Percentiles rank a stretch among this genome's conserved stretches.
phyloP scores from a whole-genome alignment of 2,329 filamentous ascomycete genomes.

The Phyllosticta citribraziliensis region DNA sequence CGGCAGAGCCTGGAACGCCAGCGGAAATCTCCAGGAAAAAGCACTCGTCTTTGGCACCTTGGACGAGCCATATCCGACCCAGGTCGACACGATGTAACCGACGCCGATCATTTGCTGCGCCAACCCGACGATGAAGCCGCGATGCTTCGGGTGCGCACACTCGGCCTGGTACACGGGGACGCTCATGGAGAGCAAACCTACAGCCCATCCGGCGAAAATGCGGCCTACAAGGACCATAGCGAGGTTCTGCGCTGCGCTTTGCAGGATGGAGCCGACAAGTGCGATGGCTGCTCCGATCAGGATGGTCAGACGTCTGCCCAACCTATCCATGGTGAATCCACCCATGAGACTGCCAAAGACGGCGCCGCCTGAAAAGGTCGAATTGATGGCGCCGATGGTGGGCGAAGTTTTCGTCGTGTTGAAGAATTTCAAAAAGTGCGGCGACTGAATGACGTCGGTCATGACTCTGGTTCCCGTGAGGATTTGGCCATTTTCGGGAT shows the following conservation, averaged over 20 bases:
- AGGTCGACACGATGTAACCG: constrained; percentile 47
- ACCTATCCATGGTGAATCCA: constrained; percentile 50
- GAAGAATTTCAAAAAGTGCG: constrained; percentile 50
- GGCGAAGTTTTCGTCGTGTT: constrained; percentile 39
- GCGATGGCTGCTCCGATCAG: constrained; percentile 51
- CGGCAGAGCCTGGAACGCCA: constrained; percentile 38
- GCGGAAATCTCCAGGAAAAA: constrained; percentile 34
- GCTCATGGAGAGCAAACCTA: constrained; percentile 49
- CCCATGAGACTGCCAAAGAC: constrained; percentile 44
- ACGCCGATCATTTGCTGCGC: constrained; percentile 49
- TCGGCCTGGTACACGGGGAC: constrained; percentile 57
- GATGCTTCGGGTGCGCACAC: constrained; percentile 47
- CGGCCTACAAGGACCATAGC: constrained; percentile 50
- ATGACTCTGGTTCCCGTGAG: constrained; percentile 17
- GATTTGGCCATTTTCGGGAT: constrained; percentile 14
- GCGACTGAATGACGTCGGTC: constrained; percentile 45
- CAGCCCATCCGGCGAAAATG: constrained; percentile 49
- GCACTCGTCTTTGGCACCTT: constrained; percentile 27
- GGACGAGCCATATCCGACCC: constrained; percentile 39
- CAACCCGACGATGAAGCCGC: constrained; percentile 46
- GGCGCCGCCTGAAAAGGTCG: constrained; percentile 52
- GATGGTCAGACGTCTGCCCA: constrained; percentile 51
- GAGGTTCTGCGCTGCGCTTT: constrained; percentile 46
- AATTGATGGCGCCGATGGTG: constrained; percentile 53
- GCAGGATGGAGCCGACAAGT: constrained; percentile 48